A percentile compares a stretch with the other conserved stretches of the same genome.
Evolutionary conservation across 768 basidiomycete genomes (phyloP).

Genomic region (Cubamyces lactineus): DNA sequence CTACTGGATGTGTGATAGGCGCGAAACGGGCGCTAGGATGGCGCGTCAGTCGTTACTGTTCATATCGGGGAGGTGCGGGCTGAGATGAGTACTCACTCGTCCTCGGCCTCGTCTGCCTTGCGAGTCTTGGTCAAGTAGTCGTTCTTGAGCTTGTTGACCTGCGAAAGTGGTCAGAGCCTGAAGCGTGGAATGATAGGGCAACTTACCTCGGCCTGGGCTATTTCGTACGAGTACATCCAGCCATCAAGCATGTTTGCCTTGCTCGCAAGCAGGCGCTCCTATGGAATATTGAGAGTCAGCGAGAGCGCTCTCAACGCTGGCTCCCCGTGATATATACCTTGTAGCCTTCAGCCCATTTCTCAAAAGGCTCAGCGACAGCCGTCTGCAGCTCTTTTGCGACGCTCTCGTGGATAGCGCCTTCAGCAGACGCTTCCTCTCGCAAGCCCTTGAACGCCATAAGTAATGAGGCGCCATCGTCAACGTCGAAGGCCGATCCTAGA

Average conservation of each 20-base stretch:
- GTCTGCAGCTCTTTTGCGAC: conserved; percentile 76
- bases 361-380: conserved; percentile 80
- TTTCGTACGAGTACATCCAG: conserved; percentile 73
- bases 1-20: conserved; percentile 56
- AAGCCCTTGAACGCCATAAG: conserved; percentile 80
- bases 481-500: conserved; percentile 68
- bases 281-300: conserved; percentile 1
- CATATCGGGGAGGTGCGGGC: conserved; percentile 13
- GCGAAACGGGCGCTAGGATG: conserved; percentile 80
- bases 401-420: conserved; percentile 75
- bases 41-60: conserved; percentile 9
- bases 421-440: conserved; percentile 67
- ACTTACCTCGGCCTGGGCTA: conserved; percentile 63
- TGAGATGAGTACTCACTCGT: conserved; percentile 67
- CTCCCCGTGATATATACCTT: conserved; percentile 46
- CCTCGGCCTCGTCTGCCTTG: conserved; percentile 89
- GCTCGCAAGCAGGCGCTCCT: conserved; percentile 60
- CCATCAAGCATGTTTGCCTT: conserved; percentile 62
- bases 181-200: not conserved
- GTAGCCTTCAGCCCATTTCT: conserved; percentile 76
- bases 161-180: not conserved
- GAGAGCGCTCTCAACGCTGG: not conserved
- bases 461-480: conserved; percentile 86
- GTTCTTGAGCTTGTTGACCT: conserved; percentile 70
- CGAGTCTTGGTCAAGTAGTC: conserved; percentile 78